Conservation (phyloP, 1,139 yeast species). For the Scheffersomyces titani region DNA sequence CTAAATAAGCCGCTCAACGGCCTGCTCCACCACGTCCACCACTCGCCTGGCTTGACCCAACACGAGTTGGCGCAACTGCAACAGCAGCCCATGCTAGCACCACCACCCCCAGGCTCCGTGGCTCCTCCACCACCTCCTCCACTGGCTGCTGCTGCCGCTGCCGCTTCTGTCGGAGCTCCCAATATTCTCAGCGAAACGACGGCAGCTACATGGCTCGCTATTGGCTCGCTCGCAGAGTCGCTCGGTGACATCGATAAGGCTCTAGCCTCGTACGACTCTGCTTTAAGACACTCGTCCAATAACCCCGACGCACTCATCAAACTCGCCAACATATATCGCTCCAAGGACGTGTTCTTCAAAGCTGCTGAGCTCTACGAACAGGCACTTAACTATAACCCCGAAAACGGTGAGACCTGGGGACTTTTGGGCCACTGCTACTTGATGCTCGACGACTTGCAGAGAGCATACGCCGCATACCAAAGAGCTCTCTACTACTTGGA, state of each 20-base stretch:
- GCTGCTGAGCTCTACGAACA: conserved; percentile 94
- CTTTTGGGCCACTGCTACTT: conserved; percentile 93
- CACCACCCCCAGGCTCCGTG: conserved; percentile 12
- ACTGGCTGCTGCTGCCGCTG: background rate
- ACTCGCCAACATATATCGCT: conserved; percentile 84
- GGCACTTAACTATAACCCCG: conserved; percentile 78
- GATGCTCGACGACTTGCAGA: conserved; percentile 93
- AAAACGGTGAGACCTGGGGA: conserved; percentile 97
- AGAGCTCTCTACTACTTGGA: conserved; percentile 89
- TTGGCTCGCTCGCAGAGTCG: conserved; percentile 87
- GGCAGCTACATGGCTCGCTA: conserved; percentile 90
- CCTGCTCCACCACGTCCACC: conserved; percentile 1
- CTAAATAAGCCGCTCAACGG: background rate
- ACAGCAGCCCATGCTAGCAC: conserved; percentile 11
- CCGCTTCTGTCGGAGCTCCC: conserved; percentile 5
- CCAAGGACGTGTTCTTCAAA: conserved; percentile 85
- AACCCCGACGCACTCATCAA: conserved; percentile 83
- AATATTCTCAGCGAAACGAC: conserved; percentile 60
- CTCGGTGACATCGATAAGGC: conserved; percentile 91
- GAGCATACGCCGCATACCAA: conserved; percentile 96
- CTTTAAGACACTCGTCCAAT: conserved; percentile 82
- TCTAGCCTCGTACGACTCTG: conserved; percentile 85
- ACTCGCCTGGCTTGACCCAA: conserved; percentile 1
- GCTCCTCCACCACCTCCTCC: conserved; percentile 11
- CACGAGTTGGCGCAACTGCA: conserved; percentile 12